These are phyloP conservation scores for Narthecium ossifragum DNA, from an alignment of 106 monocot species.

Conservation along the genomic window DNA sequence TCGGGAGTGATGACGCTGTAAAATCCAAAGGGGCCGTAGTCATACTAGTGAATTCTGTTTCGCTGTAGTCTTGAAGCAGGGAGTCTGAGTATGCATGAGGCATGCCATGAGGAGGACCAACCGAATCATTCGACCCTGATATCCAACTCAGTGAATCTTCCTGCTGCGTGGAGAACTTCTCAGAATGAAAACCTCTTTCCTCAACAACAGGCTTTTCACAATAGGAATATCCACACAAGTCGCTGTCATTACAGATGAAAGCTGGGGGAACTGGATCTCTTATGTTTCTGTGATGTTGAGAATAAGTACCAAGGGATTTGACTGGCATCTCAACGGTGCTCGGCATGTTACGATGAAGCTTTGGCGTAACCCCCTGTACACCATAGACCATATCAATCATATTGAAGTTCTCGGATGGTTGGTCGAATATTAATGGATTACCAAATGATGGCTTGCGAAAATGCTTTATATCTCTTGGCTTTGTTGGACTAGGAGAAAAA, in stretches of 20 bases:
- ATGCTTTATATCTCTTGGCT: slow-evolving; percentile 19
- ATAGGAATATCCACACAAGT: slow-evolving; percentile 19
- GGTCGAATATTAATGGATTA: slow-evolving; percentile 28
- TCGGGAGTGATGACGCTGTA: slow-evolving; percentile 23
- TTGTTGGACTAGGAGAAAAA: slow-evolving; percentile 28
- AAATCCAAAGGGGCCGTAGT: slow-evolving; percentile 9
- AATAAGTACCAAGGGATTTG: slow-evolving; percentile 6
- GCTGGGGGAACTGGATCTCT: slow-evolving; percentile 14
- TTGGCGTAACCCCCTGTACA: slow-evolving; percentile 12
- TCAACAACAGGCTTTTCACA: slow-evolving; percentile 22
- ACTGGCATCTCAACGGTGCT: slow-evolving; percentile 17
- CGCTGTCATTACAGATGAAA: slow-evolving; percentile 22
- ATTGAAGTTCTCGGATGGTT: slow-evolving; percentile 23
- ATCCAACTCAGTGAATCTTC: slow-evolving; percentile 17
- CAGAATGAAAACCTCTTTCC: slow-evolving; percentile 40
- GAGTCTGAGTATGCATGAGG: slow-evolving; percentile 74
- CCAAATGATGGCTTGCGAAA: slow-evolving; percentile 22
- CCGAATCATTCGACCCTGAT: slow-evolving; percentile 27
- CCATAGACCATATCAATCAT: slow-evolving; percentile 12
- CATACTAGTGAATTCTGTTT: slow-evolving; percentile 6
- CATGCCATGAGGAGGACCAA: slow-evolving; percentile 26
- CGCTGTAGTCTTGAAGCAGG: slow-evolving; percentile 30
- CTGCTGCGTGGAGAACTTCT: slow-evolving; percentile 22
- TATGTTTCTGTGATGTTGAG: slow-evolving; percentile 22
- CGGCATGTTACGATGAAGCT: slow-evolving; percentile 9